phyloP scores from a whole-genome alignment of 2,329 filamentous ascomycete genomes.

The Paecilomyces dactylethromorphus region DNA sequence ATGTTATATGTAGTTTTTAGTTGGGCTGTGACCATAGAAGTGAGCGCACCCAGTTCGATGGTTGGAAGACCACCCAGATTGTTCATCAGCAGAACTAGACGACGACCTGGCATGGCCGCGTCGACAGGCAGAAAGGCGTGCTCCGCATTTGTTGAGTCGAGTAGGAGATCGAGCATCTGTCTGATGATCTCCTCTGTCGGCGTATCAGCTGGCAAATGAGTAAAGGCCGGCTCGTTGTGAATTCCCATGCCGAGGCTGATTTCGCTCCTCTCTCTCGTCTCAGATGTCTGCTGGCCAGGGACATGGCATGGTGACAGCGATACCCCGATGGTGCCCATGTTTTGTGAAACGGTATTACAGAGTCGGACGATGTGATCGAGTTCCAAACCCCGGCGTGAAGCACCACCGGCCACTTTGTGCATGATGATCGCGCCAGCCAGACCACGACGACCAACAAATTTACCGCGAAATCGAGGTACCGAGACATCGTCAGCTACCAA shows the following conservation, averaged over 20 bases:
- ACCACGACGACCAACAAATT: constrained; percentile 55
- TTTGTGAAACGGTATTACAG: background rate
- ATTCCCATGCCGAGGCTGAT: constrained; percentile 61
- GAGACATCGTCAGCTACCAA: constrained; percentile 51
- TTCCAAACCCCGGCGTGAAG: constrained; percentile 41
- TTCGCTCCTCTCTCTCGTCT: constrained; percentile 40
- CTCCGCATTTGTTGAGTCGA: background rate
- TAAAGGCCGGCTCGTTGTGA: constrained; percentile 56
- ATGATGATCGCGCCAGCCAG: constrained; percentile 57
- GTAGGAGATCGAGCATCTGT: background rate
- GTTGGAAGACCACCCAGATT: background rate
- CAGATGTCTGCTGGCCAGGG: background rate
- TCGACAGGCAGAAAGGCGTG: background rate
- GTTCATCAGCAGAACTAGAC: background rate
- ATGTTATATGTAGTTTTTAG: background rate
- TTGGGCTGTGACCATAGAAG: background rate
- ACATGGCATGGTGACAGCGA: background rate
- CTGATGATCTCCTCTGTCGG: background rate
- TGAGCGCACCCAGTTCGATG: background rate
- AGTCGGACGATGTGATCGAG: constrained; percentile 28
- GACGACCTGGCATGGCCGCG: background rate
- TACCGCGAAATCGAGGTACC: constrained; percentile 38
- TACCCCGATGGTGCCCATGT: background rate
- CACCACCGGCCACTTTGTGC: constrained; percentile 52
- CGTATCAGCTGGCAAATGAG: background rate